Percentiles rank a stretch among this genome's conserved stretches.
Conservation (phyloP, 257 asterid species). For the Gentiana macrophylla region DNA sequence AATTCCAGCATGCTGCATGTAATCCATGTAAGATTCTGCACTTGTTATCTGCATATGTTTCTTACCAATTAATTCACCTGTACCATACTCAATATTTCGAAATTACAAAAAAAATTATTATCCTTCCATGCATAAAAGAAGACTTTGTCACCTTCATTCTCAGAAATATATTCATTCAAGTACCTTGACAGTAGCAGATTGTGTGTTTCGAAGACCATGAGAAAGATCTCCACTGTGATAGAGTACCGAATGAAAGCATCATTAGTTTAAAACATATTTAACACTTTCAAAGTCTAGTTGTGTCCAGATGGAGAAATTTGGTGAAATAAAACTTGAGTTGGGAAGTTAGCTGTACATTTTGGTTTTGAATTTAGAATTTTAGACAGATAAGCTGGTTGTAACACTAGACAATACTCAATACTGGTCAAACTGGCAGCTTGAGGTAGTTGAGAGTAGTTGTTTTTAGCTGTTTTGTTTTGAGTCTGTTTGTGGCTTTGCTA, state of each 20-base stretch:
- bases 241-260: conserved; percentile 15
- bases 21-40: conserved; percentile 64
- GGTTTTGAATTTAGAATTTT: too few species aligned
- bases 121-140: not conserved
- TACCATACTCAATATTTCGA: not conserved
- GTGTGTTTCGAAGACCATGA: conserved; percentile 84
- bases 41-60: conserved; percentile 38
- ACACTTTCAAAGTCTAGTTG: not conserved
- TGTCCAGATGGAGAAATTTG: too few species aligned
- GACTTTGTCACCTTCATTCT: not conserved
- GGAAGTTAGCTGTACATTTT: too few species aligned
- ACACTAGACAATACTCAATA: too few species aligned
- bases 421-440: too few species aligned
- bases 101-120: not conserved
- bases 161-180: not conserved
- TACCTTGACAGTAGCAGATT: conserved; percentile 73
- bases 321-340: too few species aligned
- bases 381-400: too few species aligned
- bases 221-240: conserved; percentile 67
- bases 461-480: too few species aligned
- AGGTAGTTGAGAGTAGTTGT: too few species aligned
- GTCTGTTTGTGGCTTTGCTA: too few species aligned
- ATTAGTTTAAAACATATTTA: conserved; percentile 1
- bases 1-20: conserved; percentile 66
- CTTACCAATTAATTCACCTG: not conserved